Conservation (phyloP, 139 green algal species). For the Micractinium conductrix region DNA sequence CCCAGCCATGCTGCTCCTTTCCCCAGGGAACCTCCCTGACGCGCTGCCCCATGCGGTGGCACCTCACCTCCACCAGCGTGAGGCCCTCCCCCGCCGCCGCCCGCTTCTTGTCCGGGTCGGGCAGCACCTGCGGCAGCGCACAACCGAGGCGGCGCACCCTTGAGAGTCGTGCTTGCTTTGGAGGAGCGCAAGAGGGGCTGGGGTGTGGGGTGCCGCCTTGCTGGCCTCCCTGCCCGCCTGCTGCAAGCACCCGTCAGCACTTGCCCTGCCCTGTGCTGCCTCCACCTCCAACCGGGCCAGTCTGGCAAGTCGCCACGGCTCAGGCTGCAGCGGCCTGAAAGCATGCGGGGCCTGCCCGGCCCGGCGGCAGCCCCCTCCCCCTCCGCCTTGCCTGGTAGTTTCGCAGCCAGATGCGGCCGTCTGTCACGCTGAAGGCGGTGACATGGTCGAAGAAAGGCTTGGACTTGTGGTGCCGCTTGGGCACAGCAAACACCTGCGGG, state of each 20-base stretch:
- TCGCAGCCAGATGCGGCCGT: conserved; percentile 93
- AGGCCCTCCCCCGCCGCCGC: conserved; percentile 51
- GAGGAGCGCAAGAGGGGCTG: background rate
- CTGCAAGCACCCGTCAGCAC: too few relatives aligned
- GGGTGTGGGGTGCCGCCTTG: too few relatives aligned
- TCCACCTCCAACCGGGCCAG: too few relatives aligned
- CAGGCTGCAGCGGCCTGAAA: too few relatives aligned
- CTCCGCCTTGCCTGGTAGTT: conserved; percentile 99
- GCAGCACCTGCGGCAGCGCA: conserved; percentile 75
- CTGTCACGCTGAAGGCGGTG: conserved; percentile 85
- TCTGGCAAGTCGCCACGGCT: too few relatives aligned
- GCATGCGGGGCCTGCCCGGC: too few relatives aligned
- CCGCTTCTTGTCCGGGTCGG: conserved; percentile 79
- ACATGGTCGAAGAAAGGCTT: conserved; percentile 99
- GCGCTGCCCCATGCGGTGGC: background rate
- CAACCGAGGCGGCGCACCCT: too few relatives aligned
- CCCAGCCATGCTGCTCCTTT: too few relatives aligned
- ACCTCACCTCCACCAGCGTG: conserved; percentile 75
- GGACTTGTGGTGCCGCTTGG: conserved; percentile 84
- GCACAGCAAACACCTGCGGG: conserved; percentile 87
- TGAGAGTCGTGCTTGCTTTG: background rate
- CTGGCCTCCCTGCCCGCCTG: too few relatives aligned
- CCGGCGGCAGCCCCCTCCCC: too few relatives aligned
- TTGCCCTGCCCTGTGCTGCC: too few relatives aligned
- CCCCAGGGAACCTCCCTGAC: background rate